Evolutionary conservation across 2,329 filamentous ascomycete species (phyloP).

Genomic region (Cordyceps cicadae): DNA sequence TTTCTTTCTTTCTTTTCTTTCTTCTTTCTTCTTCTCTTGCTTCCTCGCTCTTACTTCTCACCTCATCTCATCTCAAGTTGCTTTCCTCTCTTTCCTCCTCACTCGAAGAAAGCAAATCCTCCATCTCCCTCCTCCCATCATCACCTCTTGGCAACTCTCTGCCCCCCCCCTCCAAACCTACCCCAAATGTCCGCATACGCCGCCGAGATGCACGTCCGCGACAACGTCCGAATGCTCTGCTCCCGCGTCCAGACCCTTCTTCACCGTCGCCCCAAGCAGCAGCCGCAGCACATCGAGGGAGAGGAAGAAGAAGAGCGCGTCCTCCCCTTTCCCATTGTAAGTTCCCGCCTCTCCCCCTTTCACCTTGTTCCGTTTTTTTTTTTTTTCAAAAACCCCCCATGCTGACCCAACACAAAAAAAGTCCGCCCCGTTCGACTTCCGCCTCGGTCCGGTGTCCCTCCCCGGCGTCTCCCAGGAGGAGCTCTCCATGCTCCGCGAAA

Average conservation of each 20-base stretch:
- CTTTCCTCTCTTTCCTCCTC: too few relatives aligned
- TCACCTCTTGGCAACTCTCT: background rate
- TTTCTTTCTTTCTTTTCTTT: too few relatives aligned
- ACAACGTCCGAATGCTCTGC: conserved; percentile 36
- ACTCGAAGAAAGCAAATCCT: too few relatives aligned
- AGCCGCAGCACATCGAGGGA: too few relatives aligned
- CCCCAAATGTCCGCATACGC: background rate
- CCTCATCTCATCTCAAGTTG: too few relatives aligned
- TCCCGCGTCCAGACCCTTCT: conserved; percentile 37
- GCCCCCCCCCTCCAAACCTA: background rate
- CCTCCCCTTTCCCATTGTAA: conserved; percentile 36
- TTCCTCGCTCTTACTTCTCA: background rate
- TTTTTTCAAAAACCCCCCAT: too few relatives aligned
- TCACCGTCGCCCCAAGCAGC: conserved; percentile 31
- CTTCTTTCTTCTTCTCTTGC: background rate
- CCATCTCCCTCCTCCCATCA: background rate
- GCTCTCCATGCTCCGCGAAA: conserved; percentile 44
- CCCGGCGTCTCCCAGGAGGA: conserved; percentile 52
- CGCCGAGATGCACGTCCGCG: conserved; percentile 24
- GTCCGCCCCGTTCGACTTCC: conserved; percentile 53
- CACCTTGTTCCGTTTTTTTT: background rate
- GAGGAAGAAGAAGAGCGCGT: conserved; percentile 21
- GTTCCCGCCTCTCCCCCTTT: conserved; percentile 14
- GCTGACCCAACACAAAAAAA: conserved; percentile 24
- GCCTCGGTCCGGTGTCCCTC: conserved; percentile 42